Evolutionary conservation across 345 rosid species (phyloP).

Genomic region (Euphorbia tirucalli): DNA sequence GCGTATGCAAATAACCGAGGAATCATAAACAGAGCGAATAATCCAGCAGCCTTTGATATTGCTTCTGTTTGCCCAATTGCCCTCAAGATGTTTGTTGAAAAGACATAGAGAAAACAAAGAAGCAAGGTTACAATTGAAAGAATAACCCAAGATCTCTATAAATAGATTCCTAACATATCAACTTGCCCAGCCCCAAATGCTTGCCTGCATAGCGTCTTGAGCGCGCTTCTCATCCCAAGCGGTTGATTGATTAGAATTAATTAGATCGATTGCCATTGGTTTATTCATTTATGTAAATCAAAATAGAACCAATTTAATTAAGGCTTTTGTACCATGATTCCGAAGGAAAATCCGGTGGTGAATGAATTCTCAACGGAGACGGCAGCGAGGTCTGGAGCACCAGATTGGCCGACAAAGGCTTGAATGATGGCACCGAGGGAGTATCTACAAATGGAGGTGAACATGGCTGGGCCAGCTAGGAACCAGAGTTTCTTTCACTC

Average conservation of each 20-base stretch:
- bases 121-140: conserved; percentile 51
- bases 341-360: conserved; percentile 87
- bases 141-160: conserved; percentile 93
- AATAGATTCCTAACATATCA: conserved; percentile 80
- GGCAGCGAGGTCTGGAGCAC: conserved; percentile 76
- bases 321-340: conserved; percentile 49
- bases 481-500: conserved; percentile 77
- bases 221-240: conserved; percentile 98
- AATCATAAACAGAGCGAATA: too few relatives aligned
- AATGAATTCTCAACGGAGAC: conserved; percentile 84
- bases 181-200: conserved; percentile 82
- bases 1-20: too few relatives aligned
- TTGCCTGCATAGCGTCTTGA: conserved; percentile 92
- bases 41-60: too few relatives aligned
- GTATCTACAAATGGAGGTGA: conserved; percentile 71
- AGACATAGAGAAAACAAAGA: conserved; percentile 56
- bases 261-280: too few relatives aligned
- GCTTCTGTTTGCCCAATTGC: conserved; percentile 65
- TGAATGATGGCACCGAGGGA: conserved; percentile 90
- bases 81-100: conserved; percentile 49
- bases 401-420: conserved; percentile 68
- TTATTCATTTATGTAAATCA: too few relatives aligned
- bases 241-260: conserved; percentile 12
- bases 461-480: conserved; percentile 92
- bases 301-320: too few relatives aligned